Evolutionary conservation across 768 basidiomycete genomes (phyloP), one percentile per base, ranked within the genome.

Genomic region (Cystoderma amianthinum): DNA sequence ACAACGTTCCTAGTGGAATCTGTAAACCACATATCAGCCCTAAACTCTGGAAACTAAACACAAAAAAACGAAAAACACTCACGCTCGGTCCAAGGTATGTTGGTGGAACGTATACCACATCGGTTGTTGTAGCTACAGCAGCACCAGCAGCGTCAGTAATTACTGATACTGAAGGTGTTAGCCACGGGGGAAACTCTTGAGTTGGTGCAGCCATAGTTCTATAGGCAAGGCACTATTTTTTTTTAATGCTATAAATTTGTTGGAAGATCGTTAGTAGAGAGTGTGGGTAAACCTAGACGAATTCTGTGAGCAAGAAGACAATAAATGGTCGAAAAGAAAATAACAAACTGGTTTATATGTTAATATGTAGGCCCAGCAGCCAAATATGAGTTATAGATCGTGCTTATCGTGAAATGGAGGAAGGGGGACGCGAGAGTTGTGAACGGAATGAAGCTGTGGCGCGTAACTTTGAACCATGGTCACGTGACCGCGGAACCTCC

Each of bases 21-120:
- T 89, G 41, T 4, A 47, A 15, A 35, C 36, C 30, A 15, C 7
- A 36, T 2, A 11, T 46, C 1, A 54, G 38, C 32, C 33, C n/a
- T n/a, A n/a, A 22, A 25, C 15, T 18, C 34, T 24, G 24, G 13
- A 30, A 15, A n/a, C n/a, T n/a, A n/a, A n/a, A n/a, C n/a, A 38
- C 39, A 5, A 16, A 18, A 40, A 42, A 19, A 33, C 24, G 11
- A 35, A 20, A 15, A 38, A 13, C 5, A 75, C 85, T 74, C 55
- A 89, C 86, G 58, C 81, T 80, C 40, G 88, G 85, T 21, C 88
- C 88, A 49, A 75, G 87, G 61, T 90, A 91, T 0, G 87, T 89
- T 49, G 88, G 63, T 30, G 88, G 84, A 38, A 89, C 55, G 49
- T 71, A 76, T 19, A 85, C 51, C 7, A 82, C 63, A 22, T 63